Percentiles rank a stretch among this genome's conserved stretches.
Conservation (phyloP, 768 basidiomycete genomes). For the Xerocomellus intermedius region DNA sequence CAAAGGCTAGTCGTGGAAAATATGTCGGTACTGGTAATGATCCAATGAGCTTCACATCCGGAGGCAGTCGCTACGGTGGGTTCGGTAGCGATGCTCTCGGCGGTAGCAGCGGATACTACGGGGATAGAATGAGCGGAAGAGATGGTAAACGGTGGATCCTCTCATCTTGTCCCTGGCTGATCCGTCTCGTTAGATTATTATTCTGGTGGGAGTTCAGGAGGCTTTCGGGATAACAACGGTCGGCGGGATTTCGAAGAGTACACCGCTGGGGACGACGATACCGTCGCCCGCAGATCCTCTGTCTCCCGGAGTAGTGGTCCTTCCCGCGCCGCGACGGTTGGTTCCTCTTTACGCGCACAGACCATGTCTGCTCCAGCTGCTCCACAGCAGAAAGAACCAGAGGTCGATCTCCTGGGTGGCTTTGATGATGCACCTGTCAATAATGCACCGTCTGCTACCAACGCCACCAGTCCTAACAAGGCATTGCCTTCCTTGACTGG, state of each 20-base stretch:
- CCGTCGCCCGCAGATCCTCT: conserved; percentile 38
- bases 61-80: conserved; percentile 63
- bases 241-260: conserved; percentile 85
- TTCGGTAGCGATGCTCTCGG: conserved; percentile 59
- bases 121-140: conserved; percentile 40
- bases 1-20: conserved; percentile 87
- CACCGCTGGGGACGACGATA: conserved; percentile 94
- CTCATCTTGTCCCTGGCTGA: conserved; percentile 4
- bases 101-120: conserved; percentile 40
- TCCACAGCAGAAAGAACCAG: conserved; percentile 45
- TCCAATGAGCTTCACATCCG: conserved; percentile 59
- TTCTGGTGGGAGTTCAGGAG: conserved; percentile 46
- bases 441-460: conserved; percentile 16
- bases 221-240: conserved; percentile 58
- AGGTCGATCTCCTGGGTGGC: conserved; percentile 74
- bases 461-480: conserved; percentile 26
- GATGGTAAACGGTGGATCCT: conserved; percentile 34
- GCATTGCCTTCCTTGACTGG: conserved; percentile 29
- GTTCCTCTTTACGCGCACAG: conserved; percentile 39
- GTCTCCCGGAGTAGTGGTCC: conserved; percentile 31
- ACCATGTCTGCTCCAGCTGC: conserved; percentile 29
- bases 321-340: conserved; percentile 33
- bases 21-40: conserved; percentile 89
- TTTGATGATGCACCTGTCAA: conserved; percentile 59
- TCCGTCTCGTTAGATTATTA: conserved; percentile 33